Evolutionary conservation across 2,329 filamentous ascomycete genomes (phyloP), one percentile per base, ranked within the genome.

Genomic region (Biscogniauxia mediterranea): DNA sequence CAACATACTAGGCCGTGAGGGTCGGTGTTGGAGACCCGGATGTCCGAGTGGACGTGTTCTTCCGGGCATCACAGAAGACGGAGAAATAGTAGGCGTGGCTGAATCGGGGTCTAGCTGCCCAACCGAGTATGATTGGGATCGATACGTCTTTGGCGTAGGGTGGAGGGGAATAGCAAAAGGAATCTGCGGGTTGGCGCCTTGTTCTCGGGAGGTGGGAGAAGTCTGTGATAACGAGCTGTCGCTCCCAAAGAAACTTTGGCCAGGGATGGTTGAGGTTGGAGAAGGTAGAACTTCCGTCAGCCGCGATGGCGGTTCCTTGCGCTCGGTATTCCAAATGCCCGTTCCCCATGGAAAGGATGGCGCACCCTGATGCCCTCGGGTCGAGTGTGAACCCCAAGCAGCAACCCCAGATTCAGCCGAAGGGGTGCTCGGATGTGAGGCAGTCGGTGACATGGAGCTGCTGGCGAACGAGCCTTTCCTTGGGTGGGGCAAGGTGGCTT

Each of bases 101-200:
- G 77, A 77, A 61, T 94, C 91, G 0, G 88, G 84, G 57, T 97
- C 93, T 63, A 93, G 81, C 73, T 97, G 93, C 4, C 93, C 93
- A 54, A 96, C 94, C 0, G 94, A 98, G 76, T 98, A 98, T 4
- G 95, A 98, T 75, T 97, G 92, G 5, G 95, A 99, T 52, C 95
- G 89, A 70, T 96, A 95, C 1, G 92, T 93, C 76, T 98, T 98
- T 1, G 91, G 91, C 0, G 92, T 95, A 0, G 94, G 93, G 65
- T 96, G 91, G 20, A 96, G 81, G 3, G 93, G 93, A 67, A 96
- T 96, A 6, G 91, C 85, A 70, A 96, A 96, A 0, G 92, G 91
- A 58, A 96, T 90, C 64, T 94, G 87, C 67, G 82, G 76, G 64
- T 84, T 88, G 51, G 80, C 79, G 38, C 75, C 82, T 68, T 75